Percentiles rank a stretch among this genome's conserved stretches.
Evolutionary conservation across 2,329 filamentous ascomycete genomes (phyloP).

Genomic region (Aulographum hederae): DNA sequence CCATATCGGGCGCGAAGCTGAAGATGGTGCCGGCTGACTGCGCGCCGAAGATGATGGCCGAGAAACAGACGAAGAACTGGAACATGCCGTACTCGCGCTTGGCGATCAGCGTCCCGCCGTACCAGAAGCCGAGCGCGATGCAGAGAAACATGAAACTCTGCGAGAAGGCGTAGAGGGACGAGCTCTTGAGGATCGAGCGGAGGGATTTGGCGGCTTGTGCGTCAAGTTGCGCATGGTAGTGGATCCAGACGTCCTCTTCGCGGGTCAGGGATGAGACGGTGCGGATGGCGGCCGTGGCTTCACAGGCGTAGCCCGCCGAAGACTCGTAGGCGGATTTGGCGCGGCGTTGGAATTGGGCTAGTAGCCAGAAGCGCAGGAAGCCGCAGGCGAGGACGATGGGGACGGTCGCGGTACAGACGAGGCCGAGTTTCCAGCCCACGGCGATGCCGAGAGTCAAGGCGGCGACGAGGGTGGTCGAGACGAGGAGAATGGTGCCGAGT

Average conservation of each 20-base stretch:
- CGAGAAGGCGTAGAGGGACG: slow-evolving; percentile 61
- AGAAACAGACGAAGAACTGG: slow-evolving; percentile 86
- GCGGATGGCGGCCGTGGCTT: slow-evolving; percentile 83
- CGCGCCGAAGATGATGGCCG: slow-evolving; percentile 72
- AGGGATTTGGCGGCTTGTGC: slow-evolving; percentile 50
- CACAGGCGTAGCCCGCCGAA: slow-evolving; percentile 76
- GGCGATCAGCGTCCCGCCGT: slow-evolving; percentile 61
- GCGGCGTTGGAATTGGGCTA: slow-evolving; percentile 60
- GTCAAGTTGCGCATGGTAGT: slow-evolving; percentile 51
- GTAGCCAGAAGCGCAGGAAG: slow-evolving; percentile 75
- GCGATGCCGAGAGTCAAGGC: slow-evolving; percentile 52
- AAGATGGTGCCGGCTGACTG: slow-evolving; percentile 84
- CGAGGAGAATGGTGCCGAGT: slow-evolving; percentile 69
- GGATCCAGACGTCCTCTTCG: slow-evolving; percentile 58
- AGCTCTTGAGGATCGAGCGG: slow-evolving; percentile 58
- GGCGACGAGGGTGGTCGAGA: slow-evolving; percentile 59
- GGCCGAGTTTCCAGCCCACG: slow-evolving; percentile 73
- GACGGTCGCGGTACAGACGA: slow-evolving; percentile 65
- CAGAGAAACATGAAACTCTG: slow-evolving; percentile 73
- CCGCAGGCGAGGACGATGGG: slow-evolving; percentile 63
- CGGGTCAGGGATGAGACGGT: slow-evolving; percentile 84
- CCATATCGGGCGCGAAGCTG: slow-evolving; percentile 81
- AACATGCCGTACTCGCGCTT: slow-evolving; percentile 56
- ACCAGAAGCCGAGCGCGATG: slow-evolving; percentile 84
- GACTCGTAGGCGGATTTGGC: slow-evolving; percentile 64